A percentile compares a stretch with the other conserved stretches of the same genome.
Evolutionary conservation across 352 stramenopile genomes (phyloP).

Genomic region (Globisporangium iwayamae): DNA sequence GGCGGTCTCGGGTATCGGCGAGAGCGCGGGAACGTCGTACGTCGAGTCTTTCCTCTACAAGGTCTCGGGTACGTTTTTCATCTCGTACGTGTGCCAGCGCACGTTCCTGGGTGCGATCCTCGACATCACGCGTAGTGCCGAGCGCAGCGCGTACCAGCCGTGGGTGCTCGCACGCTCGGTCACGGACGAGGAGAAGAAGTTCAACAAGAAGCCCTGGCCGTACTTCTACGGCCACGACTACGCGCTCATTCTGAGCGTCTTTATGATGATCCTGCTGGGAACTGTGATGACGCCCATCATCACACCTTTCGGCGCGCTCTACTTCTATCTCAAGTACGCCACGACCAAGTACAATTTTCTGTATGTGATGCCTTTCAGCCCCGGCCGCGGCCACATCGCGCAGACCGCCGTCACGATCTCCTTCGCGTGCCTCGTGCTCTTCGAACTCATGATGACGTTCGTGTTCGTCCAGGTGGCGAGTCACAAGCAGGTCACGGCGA

Average conservation of each 20-base stretch:
- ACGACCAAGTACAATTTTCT: conserved; percentile 84
- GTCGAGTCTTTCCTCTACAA: conserved; percentile 83
- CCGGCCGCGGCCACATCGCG: conserved; percentile 61
- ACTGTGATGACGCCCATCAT: conserved; percentile 77
- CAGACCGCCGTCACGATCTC: conserved; percentile 60
- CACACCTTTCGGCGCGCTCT: conserved; percentile 72
- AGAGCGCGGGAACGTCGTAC: conserved; percentile 49
- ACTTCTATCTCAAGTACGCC: conserved; percentile 75
- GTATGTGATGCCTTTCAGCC: conserved; percentile 70
- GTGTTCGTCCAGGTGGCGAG: conserved; percentile 65
- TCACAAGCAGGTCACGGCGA: conserved; percentile 47
- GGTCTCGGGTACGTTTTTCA: conserved; percentile 84
- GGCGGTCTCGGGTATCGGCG: conserved; percentile 54
- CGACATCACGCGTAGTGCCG: conserved; percentile 61
- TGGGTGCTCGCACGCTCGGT: conserved; percentile 66
- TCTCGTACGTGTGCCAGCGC: conserved; percentile 81
- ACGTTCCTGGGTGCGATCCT: conserved; percentile 72
- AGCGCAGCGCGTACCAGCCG: conserved; percentile 62
- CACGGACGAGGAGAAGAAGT: conserved; percentile 46
- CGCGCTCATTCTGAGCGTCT: conserved; percentile 69
- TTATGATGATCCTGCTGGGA: conserved; percentile 72
- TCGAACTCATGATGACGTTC: conserved; percentile 74
- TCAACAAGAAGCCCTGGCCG: conserved; percentile 45
- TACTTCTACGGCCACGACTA: conserved; percentile 81
- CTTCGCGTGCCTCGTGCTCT: conserved; percentile 63